Percentiles rank a stretch among this genome's conserved stretches.
phyloP scores from a whole-genome alignment of 306 rosid species.

The Malus asiatica region DNA sequence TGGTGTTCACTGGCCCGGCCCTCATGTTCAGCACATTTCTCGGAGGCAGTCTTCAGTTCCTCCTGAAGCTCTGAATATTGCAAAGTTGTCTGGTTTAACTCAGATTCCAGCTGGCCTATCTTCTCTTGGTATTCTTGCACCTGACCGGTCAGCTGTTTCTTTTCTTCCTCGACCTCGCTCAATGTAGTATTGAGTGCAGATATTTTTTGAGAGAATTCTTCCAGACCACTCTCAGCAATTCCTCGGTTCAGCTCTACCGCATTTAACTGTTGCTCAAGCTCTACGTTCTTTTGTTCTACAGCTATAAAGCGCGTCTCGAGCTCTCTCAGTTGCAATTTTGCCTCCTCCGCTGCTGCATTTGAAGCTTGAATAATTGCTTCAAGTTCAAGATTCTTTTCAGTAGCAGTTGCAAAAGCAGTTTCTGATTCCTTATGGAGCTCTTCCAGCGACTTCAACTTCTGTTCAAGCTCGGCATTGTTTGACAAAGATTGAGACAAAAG shows the following conservation, averaged over 20 bases:
- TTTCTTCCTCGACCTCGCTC: constrained; percentile 52
- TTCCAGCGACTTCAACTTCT: constrained; percentile 68
- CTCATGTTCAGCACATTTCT: constrained; percentile 68
- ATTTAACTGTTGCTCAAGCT: constrained; percentile 74
- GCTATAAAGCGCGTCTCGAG: constrained; percentile 50
- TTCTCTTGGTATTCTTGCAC: constrained; percentile 54
- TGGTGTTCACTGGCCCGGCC: constrained; percentile 59
- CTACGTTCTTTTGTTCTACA: constrained; percentile 58
- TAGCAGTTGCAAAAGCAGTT: constrained; percentile 49
- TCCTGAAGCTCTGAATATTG: constrained; percentile 54
- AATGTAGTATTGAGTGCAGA: constrained; percentile 46
- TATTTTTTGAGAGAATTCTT: constrained; percentile 52
- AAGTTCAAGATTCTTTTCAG: constrained; percentile 65
- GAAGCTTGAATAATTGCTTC: constrained; percentile 52
- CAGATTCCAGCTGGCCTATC: constrained; percentile 55
- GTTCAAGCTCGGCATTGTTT: constrained; percentile 66
- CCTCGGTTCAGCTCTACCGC: constrained; percentile 43
- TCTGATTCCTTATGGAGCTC: constrained; percentile 60
- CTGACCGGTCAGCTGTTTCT: constrained; percentile 38
- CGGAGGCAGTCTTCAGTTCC: constrained; percentile 51
- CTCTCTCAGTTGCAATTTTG: constrained; percentile 61
- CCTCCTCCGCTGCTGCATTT: constrained; percentile 57
- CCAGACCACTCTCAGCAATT: constrained; percentile 50
- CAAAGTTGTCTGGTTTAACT: constrained; percentile 40
- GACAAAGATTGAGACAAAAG: constrained; percentile 69